phyloP scores from a whole-genome alignment of 2,329 filamentous ascomycete genomes.

The Colletotrichum spinosum region DNA sequence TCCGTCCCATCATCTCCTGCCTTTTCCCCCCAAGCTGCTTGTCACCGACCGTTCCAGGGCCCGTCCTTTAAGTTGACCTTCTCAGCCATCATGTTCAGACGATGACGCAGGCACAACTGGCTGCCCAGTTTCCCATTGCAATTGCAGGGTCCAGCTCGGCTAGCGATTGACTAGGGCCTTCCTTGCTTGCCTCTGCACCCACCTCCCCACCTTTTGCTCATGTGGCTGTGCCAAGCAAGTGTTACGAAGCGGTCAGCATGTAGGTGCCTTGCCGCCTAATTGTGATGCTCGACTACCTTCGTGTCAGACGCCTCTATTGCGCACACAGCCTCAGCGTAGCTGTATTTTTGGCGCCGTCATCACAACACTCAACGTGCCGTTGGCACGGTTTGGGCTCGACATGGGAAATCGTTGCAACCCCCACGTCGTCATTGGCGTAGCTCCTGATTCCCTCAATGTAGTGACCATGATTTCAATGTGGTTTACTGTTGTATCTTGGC shows the following conservation, averaged over 20 bases:
- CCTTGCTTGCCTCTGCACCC: conserved; percentile 26
- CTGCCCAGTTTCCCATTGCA: conserved; percentile 36
- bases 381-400: not conserved
- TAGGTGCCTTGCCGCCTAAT: not conserved
- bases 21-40: conserved; percentile 1
- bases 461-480: too few relatives aligned
- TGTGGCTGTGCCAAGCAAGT: conserved; percentile 19
- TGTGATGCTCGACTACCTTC: not conserved
- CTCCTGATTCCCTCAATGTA: too few relatives aligned
- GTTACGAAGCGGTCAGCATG: conserved; percentile 9
- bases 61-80: conserved; percentile 27
- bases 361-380: not conserved
- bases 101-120: conserved; percentile 38
- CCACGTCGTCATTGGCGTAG: not conserved
- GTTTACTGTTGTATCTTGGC: too few relatives aligned
- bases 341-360: not conserved
- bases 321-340: conserved; percentile 10
- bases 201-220: conserved; percentile 11
- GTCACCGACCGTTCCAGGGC: conserved; percentile 28
- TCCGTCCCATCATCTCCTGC: conserved; percentile 23
- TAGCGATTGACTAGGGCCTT: conserved; percentile 23
- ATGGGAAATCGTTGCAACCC: conserved; percentile 2
- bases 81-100: conserved; percentile 25
- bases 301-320: not conserved
- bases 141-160: conserved; percentile 28